Percentiles rank a stretch among this genome's conserved stretches.
Conservation (phyloP, 768 basidiomycete genomes). For the Boletus bicolor region DNA sequence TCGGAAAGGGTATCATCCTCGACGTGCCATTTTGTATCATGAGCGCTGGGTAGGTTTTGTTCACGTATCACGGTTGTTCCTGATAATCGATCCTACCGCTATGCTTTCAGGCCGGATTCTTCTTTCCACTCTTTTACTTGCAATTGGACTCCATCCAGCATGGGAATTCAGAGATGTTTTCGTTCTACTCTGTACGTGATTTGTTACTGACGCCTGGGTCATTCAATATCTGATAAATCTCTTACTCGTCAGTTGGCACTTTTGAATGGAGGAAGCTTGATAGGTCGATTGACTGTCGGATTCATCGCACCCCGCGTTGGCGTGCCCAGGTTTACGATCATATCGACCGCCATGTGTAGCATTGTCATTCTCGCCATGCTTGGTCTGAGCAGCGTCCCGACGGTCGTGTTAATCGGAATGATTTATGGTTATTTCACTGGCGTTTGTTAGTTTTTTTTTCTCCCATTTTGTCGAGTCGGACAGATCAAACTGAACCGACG, state of each 20-base stretch:
- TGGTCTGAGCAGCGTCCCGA: slow-evolving; percentile 33
- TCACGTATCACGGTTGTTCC: neutral
- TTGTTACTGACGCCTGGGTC: neutral
- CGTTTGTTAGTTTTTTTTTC: slow-evolving; percentile 27
- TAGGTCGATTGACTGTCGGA: slow-evolving; percentile 51
- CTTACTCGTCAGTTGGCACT: slow-evolving; percentile 40
- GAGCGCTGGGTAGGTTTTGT: slow-evolving; percentile 20
- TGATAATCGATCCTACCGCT: neutral
- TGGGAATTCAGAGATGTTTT: slow-evolving; percentile 42
- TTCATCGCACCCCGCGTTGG: slow-evolving; percentile 42
- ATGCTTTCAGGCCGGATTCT: slow-evolving; percentile 38
- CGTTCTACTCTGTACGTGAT: slow-evolving; percentile 51
- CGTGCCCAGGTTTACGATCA: slow-evolving; percentile 40
- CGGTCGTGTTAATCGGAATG: slow-evolving; percentile 38
- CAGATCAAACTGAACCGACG: neutral
- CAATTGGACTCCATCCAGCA: slow-evolving; percentile 52
- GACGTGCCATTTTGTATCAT: slow-evolving; percentile 21
- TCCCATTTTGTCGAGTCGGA: neutral
- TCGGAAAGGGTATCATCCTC: slow-evolving; percentile 10
- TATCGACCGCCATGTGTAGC: slow-evolving; percentile 31
- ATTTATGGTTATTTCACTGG: slow-evolving; percentile 50
- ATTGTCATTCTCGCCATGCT: slow-evolving; percentile 45
- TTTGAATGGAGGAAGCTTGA: slow-evolving; percentile 47
- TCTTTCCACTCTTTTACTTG: slow-evolving; percentile 53
- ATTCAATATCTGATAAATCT: neutral